phyloP scores from a whole-genome alignment of 2,329 filamentous ascomycete genomes.

The Aureobasidium melanogenum region DNA sequence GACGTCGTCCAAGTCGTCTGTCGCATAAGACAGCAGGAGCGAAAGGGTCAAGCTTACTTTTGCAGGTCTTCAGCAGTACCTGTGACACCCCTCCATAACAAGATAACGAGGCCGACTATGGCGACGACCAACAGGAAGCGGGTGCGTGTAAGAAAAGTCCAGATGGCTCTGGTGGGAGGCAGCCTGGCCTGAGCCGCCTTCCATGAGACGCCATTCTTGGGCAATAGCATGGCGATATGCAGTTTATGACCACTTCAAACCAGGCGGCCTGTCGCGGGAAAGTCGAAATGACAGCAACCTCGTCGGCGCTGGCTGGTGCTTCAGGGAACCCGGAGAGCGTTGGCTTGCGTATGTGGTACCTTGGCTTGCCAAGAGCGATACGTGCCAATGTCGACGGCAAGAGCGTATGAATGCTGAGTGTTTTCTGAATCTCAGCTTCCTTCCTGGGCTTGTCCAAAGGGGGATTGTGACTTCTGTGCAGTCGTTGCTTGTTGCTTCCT shows the following conservation, averaged over 20 bases:
- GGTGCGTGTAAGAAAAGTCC: conserved; percentile 60
- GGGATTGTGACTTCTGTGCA: background rate
- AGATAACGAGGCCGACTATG: conserved; percentile 59
- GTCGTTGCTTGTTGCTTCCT: background rate
- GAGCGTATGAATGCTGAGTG: no score
- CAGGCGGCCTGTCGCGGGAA: conserved; percentile 7
- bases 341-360: background rate
- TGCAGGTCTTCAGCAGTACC: conserved; percentile 80
- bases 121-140: conserved; percentile 68
- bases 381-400: background rate
- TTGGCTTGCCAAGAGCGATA: background rate
- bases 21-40: background rate
- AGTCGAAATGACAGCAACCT: conserved; percentile 6
- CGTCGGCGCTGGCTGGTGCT: background rate
- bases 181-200: conserved; percentile 76
- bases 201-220: conserved; percentile 85
- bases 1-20: background rate
- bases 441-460: background rate
- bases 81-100: conserved; percentile 82
- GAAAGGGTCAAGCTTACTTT: conserved; percentile 52
- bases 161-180: conserved; percentile 61
- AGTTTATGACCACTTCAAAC: background rate
- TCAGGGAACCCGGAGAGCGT: background rate
- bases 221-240: conserved; percentile 62
- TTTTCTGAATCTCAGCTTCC: background rate